These are phyloP conservation scores for Helicostylum pulchrum DNA, from an alignment of 192 early-diverging fungal genomes.

Conservation along the genomic window DNA sequence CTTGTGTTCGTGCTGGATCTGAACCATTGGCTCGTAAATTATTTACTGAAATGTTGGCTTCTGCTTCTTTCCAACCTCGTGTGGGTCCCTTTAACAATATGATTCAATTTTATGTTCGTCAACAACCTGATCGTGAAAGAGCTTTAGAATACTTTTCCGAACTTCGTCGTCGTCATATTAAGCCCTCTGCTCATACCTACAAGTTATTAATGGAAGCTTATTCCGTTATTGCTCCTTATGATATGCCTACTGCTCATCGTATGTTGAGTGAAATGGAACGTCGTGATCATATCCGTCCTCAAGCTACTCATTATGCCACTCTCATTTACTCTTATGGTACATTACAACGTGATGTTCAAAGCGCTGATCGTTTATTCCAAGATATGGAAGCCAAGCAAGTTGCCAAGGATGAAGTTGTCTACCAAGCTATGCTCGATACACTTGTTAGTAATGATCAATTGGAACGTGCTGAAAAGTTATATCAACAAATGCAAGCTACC, in stretches of 20 bases:
- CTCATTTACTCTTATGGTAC: constrained; percentile 56
- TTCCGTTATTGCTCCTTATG: constrained; percentile 51
- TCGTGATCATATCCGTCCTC: constrained; percentile 35
- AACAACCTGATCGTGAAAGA: constrained; percentile 45
- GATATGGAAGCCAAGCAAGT: constrained; percentile 37
- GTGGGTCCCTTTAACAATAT: constrained; percentile 55
- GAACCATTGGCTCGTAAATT: constrained; percentile 45
- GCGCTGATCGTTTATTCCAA: constrained; percentile 41
- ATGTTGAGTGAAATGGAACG: constrained; percentile 42
- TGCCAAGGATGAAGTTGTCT: constrained; percentile 45
- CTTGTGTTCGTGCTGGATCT: constrained; percentile 52
- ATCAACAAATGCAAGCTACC: constrained; percentile 36
- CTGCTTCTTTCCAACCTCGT: constrained; percentile 45
- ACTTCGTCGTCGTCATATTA: constrained; percentile 39
- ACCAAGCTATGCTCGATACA: constrained; percentile 55
- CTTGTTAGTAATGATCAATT: constrained; percentile 45
- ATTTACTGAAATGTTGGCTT: constrained; percentile 47
- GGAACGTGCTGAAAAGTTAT: constrained; percentile 40
- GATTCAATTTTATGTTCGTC: constrained; percentile 62
- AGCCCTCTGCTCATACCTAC: constrained; percentile 53
- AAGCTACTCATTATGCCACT: constrained; percentile 50
- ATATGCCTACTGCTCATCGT: constrained; percentile 49
- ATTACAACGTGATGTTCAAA: constrained; percentile 44
- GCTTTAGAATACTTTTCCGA: constrained; percentile 49
- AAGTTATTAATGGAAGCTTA: constrained; percentile 55